Evolutionary conservation across 225 moss, liverwort and hornwort genomes (phyloP), one percentile per base, ranked within the genome.

Genomic region (Bryoerythrophyllum caledonicum): DNA sequence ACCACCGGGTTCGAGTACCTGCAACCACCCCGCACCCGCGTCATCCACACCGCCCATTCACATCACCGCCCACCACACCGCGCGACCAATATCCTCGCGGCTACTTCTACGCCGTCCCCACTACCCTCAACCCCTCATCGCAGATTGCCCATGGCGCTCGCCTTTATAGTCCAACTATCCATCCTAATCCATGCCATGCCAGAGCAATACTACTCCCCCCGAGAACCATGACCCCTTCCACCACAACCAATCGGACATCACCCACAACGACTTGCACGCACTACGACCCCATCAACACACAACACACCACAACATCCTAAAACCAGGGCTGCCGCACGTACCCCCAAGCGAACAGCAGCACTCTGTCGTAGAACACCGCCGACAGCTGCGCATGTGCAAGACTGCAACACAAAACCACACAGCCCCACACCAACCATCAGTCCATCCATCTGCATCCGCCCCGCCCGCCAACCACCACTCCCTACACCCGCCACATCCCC

Each of bases 341-440:
- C 94, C 65, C 86, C 49, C 86, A 91, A 30, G 94, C 83, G 17
- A 91, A 90, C 72, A 94, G 38, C n/a, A 94, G 90, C 44, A 97
- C 91, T 57, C 91, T 86, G 20, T 97, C 94, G 19, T 91, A 94
- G 81, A 96, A 96, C 1, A 94, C 96, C 66, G 86, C 90, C 51
- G 94, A 97, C 6, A 97, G 87, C 80, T 97, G 88, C 3, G 92
- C 86, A 80, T 97, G 96, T 16, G 96, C 96, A 53, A 97, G 87
- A 89, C 97, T 94, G 92, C 81, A 80, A 94, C 15, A 68, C 38
- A 23, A 3, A 35, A 76, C 23, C 71, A 60, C 14, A 8, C 49
- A 28, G 19, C 37, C 43, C 43, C 2, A 43, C 48, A 19, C 48
- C n/a, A 64, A 68, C 51, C 21, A 5, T 54, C 46, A 74, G 30